Evolutionary conservation across 2,329 filamentous ascomycete species (phyloP), one percentile per base, ranked within the genome.

Genomic region (Bipolaris sorokiniana): DNA sequence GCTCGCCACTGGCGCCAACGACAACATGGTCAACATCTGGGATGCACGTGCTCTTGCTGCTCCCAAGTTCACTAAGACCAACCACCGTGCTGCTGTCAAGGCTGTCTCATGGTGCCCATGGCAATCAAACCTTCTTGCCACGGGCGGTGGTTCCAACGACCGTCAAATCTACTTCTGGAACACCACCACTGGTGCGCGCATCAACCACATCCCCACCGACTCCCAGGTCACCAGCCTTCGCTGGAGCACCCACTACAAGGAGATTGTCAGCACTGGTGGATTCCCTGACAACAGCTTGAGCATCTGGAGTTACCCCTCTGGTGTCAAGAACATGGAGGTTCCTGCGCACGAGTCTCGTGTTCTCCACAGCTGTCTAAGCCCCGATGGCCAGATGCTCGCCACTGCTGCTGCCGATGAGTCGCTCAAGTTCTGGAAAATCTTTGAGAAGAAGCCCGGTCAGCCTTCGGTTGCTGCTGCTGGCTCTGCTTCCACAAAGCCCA

Each of bases 121-220:
- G 95, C 95, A 97, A 82, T 88, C 91, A 79, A 98, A 97, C 84
- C 88, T 98, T 48, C 89, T 99, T 46, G 95, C 95, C 56, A 98
- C 95, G 41, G 95, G 95, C 55, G 95, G 95, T 73, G 95, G 95
- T 67, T 96, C 92, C 41, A 96, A 97, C 78, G 95, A 99, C 77
- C 90, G 92, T 68, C 91, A 97, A 80, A 99, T 99, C 78, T 95
- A 99, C 83, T 99, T 99, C 86, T 99, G 95, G 95, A 99, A 99
- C 85, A 96, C 93, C 45, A 98, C 95, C 20, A 97, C 94, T 4
- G 95, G 95, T 59, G 94, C 95, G 51, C 91, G 95, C 69, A 93
- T 96, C 81, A 99, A 99, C 88, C 96, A 92, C 85, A 98, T 99
- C 78, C 93, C 98, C 78, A 98, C 95, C 38, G 95, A 95, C 59